Evolutionary conservation across 2,329 filamentous ascomycete genomes (phyloP), one percentile per base, ranked within the genome.

Genomic region (Colletotrichum neosansevieriae): DNA sequence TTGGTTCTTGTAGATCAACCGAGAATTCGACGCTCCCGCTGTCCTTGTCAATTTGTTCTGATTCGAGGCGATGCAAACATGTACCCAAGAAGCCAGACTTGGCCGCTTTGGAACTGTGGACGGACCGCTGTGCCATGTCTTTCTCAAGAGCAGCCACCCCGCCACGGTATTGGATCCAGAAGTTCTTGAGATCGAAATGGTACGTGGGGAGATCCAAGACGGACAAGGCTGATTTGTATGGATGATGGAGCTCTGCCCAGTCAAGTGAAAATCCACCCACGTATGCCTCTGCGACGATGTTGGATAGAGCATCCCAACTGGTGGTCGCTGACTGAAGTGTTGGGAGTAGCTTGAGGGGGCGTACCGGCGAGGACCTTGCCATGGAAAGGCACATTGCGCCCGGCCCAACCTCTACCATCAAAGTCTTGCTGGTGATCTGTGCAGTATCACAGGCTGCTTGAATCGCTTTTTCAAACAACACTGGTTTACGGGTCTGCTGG

Each of bases 351-450:
- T 82, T 79, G 12, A 84, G 85, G 2, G 81, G 79, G 11, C 79
- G 77, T n/a, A 84, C 85, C 47, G 91, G 82, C 1, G 85, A 87
- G 17, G 86, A 84, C 79, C 90, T 91, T 67, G 59, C 84, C 83
- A 92, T 89, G 61, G 84, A 85, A 49, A 84, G 83, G 77, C 87
- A 91, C 19, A 92, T 86, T 0, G 90, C 89, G 73, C 92, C 88
- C 44, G 91, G 89, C n/a, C 91, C 91, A 72, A 93, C 80, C 74
- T 93, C 91, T 58, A 93, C 79, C 86, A 88, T 92, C 24, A 88
- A 82, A 6, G 89, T 90, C 77, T 88, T 87, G 65, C 88, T 86
- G 64, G 88, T 83, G 58, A 91, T 85, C 11, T 84, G 76, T 69
- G 84, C 85, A 29, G 47, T 29, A 29, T 85, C 80, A 73, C 87